Evolutionary conservation across 495 filamentous ascomycete genomes (phyloP).

Genomic region (Podospora bellae-mahoneyi): DNA sequence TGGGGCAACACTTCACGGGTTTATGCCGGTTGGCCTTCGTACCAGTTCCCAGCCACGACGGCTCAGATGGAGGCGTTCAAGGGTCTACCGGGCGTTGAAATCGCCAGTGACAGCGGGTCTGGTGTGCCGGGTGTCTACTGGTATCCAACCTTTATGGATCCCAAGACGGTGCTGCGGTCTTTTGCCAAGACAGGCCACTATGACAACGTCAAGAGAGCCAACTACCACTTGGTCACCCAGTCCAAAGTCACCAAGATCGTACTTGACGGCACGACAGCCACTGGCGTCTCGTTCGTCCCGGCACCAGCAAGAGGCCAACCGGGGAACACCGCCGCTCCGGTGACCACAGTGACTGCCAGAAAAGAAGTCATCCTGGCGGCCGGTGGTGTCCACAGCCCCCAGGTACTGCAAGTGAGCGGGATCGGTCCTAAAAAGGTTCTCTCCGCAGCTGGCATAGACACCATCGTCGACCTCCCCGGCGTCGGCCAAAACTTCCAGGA

Average conservation of each 20-base stretch:
- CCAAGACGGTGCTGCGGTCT: constrained; percentile 35
- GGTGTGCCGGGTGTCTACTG: constrained; percentile 43
- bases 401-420: constrained; percentile 54
- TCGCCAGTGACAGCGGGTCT: constrained; percentile 40
- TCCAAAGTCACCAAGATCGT: constrained; percentile 40
- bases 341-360: constrained; percentile 39
- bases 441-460: constrained; percentile 37
- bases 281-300: constrained; percentile 33
- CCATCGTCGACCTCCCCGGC: constrained; percentile 49
- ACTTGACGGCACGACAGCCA: constrained; percentile 36
- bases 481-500: constrained; percentile 61
- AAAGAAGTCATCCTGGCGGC: constrained; percentile 60
- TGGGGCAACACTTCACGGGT: constrained; percentile 44
- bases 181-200: constrained; percentile 44
- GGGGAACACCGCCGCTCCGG: neutral
- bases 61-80: constrained; percentile 38
- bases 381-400: constrained; percentile 55
- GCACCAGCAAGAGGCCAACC: neutral
- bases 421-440: constrained; percentile 49
- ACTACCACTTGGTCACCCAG: constrained; percentile 39
- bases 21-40: constrained; percentile 42
- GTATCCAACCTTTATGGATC: constrained; percentile 47
- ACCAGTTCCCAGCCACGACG: constrained; percentile 40
- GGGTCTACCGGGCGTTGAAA: constrained; percentile 40
- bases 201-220: constrained; percentile 28